A percentile compares a stretch with the other conserved stretches of the same genome.
Conservation (phyloP, 2,329 filamentous ascomycete genomes). For the Nemania diffusa region DNA sequence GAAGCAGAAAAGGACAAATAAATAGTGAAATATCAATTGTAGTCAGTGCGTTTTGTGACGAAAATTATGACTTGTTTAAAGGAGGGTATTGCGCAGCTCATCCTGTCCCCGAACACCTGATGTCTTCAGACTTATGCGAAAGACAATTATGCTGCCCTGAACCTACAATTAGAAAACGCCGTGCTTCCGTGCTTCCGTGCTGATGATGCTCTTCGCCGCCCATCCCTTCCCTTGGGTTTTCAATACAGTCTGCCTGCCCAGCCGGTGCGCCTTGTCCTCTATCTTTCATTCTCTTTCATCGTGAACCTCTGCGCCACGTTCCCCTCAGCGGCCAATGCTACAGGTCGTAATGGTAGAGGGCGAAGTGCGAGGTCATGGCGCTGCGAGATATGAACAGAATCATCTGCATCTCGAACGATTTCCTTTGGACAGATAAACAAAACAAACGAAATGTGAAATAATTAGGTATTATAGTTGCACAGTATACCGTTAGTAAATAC, state of each 20-base stretch:
- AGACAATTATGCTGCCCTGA: neutral
- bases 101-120: neutral
- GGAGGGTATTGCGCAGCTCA: neutral
- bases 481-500: neutral
- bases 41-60: neutral
- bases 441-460: neutral
- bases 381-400: neutral
- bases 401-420: neutral
- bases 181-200: neutral
- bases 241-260: constrained; percentile 2
- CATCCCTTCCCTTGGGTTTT: neutral
- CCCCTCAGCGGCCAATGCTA: too few species aligned
- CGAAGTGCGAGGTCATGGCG: neutral
- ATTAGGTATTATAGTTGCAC: neutral
- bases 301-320: neutral
- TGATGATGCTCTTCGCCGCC: neutral
- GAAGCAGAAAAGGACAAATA: neutral
- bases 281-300: neutral
- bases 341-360: neutral
- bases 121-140: neutral
- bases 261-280: neutral
- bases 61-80: neutral
- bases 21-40: neutral
- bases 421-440: constrained; percentile 1
- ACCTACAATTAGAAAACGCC: neutral